phyloP scores from a whole-genome alignment of 1,284 basidiomycete species.

The Marasmius fiardii region DNA sequence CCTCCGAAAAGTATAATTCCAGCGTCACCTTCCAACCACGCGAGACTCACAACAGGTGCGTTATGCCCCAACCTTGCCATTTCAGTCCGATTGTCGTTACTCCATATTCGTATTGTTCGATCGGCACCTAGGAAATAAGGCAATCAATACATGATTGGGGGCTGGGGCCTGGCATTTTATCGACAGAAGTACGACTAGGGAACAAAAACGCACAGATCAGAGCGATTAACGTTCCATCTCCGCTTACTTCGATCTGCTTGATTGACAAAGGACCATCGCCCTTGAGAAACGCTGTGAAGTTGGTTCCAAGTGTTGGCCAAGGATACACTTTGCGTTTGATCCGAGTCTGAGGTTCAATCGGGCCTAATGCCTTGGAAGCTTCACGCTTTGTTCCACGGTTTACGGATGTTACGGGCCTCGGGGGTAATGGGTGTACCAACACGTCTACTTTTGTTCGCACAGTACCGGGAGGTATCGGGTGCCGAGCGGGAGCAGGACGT shows the following conservation, averaged over 20 bases:
- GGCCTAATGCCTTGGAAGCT: constrained; percentile 4
- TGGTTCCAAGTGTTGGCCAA: constrained; percentile 41
- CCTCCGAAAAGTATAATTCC: constrained; percentile 51
- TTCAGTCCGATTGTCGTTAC: constrained; percentile 35
- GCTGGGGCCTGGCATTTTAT: no score
- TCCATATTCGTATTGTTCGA: constrained; percentile 57
- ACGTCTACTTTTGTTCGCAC: neutral
- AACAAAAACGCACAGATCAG: constrained; percentile 39
- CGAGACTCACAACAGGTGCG: constrained; percentile 38
- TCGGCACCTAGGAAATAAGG: constrained; percentile 39
- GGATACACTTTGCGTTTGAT: neutral
- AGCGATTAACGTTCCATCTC: constrained; percentile 46
- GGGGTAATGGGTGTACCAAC: constrained; percentile 22
- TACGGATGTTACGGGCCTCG: constrained; percentile 15
- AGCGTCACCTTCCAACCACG: constrained; percentile 55
- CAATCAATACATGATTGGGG: no score
- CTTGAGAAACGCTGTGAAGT: constrained; percentile 32
- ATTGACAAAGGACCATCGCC: constrained; percentile 42
- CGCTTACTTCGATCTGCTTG: constrained; percentile 39
- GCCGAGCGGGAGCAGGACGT: neutral
- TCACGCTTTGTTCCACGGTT: constrained; percentile 34
- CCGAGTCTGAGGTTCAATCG: neutral
- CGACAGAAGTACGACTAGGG: no score
- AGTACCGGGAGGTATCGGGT: neutral
- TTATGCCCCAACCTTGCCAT: constrained; percentile 39